A percentile compares a stretch with the other conserved stretches of the same genome.
phyloP scores from a whole-genome alignment of 2,329 filamentous ascomycete genomes.

The Pseudogymnoascus destructans region DNA sequence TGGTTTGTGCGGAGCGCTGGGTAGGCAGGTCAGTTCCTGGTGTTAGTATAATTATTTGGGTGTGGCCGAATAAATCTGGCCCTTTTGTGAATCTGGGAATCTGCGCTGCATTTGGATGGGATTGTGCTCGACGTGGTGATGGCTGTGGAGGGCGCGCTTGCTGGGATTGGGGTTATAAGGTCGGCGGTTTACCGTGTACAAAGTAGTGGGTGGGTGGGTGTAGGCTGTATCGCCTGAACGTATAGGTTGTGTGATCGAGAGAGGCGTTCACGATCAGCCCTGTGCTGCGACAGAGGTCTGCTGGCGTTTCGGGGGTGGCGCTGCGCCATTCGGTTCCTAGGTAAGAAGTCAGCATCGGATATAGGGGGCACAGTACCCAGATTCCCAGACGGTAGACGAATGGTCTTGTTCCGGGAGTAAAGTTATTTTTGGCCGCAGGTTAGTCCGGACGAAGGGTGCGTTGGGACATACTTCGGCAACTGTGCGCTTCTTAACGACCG shows the following conservation, averaged over 20 bases:
- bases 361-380: slow-evolving; percentile 2
- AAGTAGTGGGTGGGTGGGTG: background rate
- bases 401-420: background rate
- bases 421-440: background rate
- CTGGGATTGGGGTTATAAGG: background rate
- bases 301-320: slow-evolving; percentile 24
- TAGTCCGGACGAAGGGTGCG: slow-evolving; percentile 9
- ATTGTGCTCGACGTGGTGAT: background rate
- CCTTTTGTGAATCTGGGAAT: background rate
- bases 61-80: background rate
- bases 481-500: slow-evolving; percentile 21
- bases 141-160: background rate
- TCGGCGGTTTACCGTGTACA: background rate
- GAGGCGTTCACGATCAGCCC: slow-evolving; percentile 14
- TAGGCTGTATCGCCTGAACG: background rate
- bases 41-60: slow-evolving; percentile 3
- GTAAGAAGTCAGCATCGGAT: slow-evolving; percentile 1
- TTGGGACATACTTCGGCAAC: slow-evolving; percentile 23
- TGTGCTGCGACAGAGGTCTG: slow-evolving; percentile 23
- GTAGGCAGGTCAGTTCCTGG: background rate
- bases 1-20: background rate
- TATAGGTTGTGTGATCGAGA: background rate
- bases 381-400: slow-evolving; percentile 5
- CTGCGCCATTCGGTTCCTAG: slow-evolving; percentile 4
- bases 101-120: background rate